Percentiles rank a stretch among this genome's conserved stretches.
Evolutionary conservation across 139 green algal genomes (phyloP).

Genomic region (Trebouxia sp.): DNA sequence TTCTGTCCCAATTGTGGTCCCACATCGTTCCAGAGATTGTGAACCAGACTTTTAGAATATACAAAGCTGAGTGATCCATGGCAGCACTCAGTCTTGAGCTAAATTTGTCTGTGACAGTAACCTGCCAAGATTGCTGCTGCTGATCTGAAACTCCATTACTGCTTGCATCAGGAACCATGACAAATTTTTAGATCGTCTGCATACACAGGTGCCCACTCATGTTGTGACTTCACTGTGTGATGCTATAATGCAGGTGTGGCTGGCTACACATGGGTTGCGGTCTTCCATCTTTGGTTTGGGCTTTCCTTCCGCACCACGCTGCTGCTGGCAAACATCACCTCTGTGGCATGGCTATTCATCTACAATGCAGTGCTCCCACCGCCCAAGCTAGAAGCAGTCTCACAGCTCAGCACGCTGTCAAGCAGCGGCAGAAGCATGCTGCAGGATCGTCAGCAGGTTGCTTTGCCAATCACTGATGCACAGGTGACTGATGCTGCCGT

Average conservation of each 20-base stretch:
- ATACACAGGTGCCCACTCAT: not conserved
- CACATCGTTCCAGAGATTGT: too few species aligned
- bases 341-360: conserved; percentile 26
- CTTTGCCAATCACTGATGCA: not conserved
- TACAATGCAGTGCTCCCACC: conserved; percentile 37
- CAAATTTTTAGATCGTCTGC: too few species aligned
- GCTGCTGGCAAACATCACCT: conserved; percentile 41
- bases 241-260: conserved; percentile 48
- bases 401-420: not conserved
- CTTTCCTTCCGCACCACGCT: conserved; percentile 46
- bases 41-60: too few species aligned
- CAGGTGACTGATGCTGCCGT: too few species aligned
- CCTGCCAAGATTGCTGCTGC: too few species aligned
- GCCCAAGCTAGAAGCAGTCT: not conserved
- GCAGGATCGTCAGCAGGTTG: not conserved
- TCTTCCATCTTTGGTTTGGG: conserved; percentile 44
- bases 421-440: not conserved
- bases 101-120: too few species aligned
- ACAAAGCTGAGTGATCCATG: too few species aligned
- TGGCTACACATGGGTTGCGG: conserved; percentile 63
- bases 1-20: not conserved
- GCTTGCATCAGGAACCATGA: too few species aligned
- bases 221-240: not conserved
- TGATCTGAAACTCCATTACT: too few species aligned
- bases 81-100: too few species aligned